Percentiles rank a stretch among this genome's conserved stretches.
Conservation (phyloP, 192 early-diverging fungal species). For the Dissophora ornata region DNA sequence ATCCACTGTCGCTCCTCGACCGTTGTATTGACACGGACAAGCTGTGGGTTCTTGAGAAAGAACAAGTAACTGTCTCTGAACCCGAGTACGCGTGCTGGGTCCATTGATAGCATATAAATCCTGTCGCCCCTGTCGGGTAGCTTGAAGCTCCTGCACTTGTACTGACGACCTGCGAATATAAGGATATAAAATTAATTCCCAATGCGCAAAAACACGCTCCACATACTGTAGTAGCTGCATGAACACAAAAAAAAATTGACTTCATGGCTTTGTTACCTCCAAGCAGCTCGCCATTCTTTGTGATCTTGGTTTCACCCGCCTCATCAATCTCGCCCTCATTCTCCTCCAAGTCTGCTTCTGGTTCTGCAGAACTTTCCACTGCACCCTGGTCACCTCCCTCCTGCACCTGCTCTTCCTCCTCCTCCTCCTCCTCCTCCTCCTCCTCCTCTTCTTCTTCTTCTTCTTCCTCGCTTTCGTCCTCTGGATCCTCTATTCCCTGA, state of each 20-base stretch:
- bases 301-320: conserved; percentile 78
- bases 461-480: not conserved
- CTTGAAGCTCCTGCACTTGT: conserved; percentile 78
- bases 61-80: conserved; percentile 95
- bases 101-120: conserved; percentile 89
- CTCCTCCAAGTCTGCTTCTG: conserved; percentile 33
- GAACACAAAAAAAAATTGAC: not conserved
- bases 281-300: conserved; percentile 76
- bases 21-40: conserved; percentile 80
- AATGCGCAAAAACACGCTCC: no score
- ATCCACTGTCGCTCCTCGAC: conserved; percentile 82
- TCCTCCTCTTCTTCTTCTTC: not conserved
- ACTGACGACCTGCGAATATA: conserved; percentile 73
- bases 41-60: conserved; percentile 83
- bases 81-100: conserved; percentile 83
- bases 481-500: not conserved
- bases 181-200: not conserved
- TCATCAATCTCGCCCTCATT: conserved; percentile 59
- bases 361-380: conserved; percentile 46
- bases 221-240: no score
- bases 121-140: conserved; percentile 80
- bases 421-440: conserved; percentile 17
- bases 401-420: conserved; percentile 1
- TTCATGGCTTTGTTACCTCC: conserved; percentile 60
- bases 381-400: conserved; percentile 23